These are phyloP conservation scores for Monsonia emarginata DNA, from an alignment of 441 rosid genomes.

Conservation along the genomic window DNA sequence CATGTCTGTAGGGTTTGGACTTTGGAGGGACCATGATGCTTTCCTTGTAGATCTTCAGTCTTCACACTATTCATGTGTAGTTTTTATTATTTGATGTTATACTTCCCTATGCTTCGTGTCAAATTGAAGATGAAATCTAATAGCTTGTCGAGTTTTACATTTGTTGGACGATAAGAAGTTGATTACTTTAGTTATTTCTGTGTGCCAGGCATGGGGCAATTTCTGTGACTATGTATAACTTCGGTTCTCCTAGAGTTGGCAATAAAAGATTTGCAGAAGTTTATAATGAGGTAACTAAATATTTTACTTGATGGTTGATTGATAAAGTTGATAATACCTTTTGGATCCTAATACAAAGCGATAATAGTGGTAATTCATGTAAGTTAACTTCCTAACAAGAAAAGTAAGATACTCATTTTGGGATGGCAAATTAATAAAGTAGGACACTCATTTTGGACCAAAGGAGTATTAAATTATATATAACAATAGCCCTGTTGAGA, in stretches of 20 bases:
- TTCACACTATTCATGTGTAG: no score
- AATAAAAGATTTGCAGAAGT: slow-evolving; percentile 75
- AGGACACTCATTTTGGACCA: no score
- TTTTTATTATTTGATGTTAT: background rate
- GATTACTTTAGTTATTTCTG: slow-evolving; percentile 10
- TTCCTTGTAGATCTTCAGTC: no score
- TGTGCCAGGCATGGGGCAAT: slow-evolving; percentile 52
- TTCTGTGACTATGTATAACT: slow-evolving; percentile 79
- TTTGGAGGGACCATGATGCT: background rate
- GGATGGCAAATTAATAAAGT: no score
- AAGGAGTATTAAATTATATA: no score
- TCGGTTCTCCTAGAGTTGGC: slow-evolving; percentile 96
- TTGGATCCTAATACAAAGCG: no score
- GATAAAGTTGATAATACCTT: background rate
- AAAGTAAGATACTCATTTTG: no score
- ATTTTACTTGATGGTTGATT: background rate
- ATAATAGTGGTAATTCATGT: no score
- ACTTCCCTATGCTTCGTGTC: background rate
- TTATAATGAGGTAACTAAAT: slow-evolving; percentile 58
- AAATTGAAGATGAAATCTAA: background rate
- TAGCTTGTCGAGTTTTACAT: background rate
- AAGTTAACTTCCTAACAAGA: no score
- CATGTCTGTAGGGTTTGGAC: background rate
- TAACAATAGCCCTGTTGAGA: no score
- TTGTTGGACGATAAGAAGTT: background rate